Evolutionary conservation across 2,329 filamentous ascomycete genomes (phyloP).

Genomic region (Alternaria sp.): DNA sequence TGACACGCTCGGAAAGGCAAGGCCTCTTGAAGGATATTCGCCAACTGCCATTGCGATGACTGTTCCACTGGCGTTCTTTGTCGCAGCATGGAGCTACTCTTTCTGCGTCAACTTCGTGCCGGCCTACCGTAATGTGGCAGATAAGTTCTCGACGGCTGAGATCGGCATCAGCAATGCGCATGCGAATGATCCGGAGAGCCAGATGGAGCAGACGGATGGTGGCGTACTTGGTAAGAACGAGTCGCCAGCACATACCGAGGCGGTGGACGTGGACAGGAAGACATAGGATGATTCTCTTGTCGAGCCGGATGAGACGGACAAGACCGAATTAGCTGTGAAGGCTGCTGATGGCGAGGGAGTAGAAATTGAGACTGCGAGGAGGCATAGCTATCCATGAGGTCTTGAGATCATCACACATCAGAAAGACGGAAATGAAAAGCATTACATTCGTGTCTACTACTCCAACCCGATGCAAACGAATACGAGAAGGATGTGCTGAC

Average conservation of each 20-base stretch:
- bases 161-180: constrained; percentile 53
- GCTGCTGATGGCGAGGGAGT: neutral
- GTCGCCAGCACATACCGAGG: constrained; percentile 24
- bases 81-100: constrained; percentile 58
- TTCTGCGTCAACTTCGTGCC: constrained; percentile 69
- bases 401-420: neutral
- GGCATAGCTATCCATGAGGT: neutral
- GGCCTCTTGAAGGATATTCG: constrained; percentile 30
- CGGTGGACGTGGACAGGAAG: constrained; percentile 19
- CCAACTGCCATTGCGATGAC: constrained; percentile 70
- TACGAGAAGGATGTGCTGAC: constrained; percentile 1
- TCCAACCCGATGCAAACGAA: neutral
- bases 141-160: constrained; percentile 60
- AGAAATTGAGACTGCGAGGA: neutral
- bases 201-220: constrained; percentile 4
- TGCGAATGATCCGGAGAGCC: constrained; percentile 44
- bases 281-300: constrained; percentile 5
- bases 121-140: constrained; percentile 68
- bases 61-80: constrained; percentile 66
- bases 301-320: neutral
- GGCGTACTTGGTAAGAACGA: constrained; percentile 20
- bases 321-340: neutral
- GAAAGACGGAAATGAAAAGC: neutral
- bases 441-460: neutral
- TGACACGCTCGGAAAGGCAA: constrained; percentile 62